Evolutionary conservation across 2,329 filamentous ascomycete species (phyloP).

Genomic region (Trichoderma breve): DNA sequence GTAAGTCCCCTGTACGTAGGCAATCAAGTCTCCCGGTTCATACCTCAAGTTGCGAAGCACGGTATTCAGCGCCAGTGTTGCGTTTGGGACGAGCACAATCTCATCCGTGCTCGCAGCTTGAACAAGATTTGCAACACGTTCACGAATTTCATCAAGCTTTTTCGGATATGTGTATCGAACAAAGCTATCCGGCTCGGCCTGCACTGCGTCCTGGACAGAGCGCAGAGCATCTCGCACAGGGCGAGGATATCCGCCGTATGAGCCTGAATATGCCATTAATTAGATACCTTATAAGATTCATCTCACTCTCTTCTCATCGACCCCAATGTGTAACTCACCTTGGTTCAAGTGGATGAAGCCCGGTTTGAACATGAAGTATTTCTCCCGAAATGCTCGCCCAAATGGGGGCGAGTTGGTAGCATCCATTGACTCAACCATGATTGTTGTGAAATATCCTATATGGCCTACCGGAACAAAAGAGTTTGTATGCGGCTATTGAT

Average conservation of each 20-base stretch:
- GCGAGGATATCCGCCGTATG: background rate
- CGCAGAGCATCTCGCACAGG: constrained; percentile 7
- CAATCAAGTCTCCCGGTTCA: constrained; percentile 4
- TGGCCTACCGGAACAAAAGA: rapidly evolving
- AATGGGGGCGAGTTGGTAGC: background rate
- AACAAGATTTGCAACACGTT: background rate
- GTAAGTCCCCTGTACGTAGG: constrained; percentile 5
- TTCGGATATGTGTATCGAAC: constrained; percentile 9
- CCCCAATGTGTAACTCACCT: background rate
- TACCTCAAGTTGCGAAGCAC: constrained; percentile 16
- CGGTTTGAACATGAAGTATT: constrained; percentile 17
- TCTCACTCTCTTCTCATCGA: background rate
- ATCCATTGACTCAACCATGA: background rate
- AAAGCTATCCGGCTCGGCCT: constrained; percentile 1
- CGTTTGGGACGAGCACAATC: constrained; percentile 3
- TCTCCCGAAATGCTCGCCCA: constrained; percentile 1
- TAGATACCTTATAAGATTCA: background rate
- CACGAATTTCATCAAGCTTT: background rate
- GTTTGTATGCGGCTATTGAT: background rate
- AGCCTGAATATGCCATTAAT: background rate
- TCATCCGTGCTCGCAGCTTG: background rate
- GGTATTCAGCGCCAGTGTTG: constrained; percentile 5
- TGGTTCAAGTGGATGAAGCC: constrained; percentile 12
- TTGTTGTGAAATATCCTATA: background rate
- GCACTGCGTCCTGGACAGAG: constrained; percentile 5